Percentiles rank a stretch among this genome's conserved stretches.
Evolutionary conservation across 371 early-diverging fungal species (phyloP).

Genomic region (Mucor mucedo): DNA sequence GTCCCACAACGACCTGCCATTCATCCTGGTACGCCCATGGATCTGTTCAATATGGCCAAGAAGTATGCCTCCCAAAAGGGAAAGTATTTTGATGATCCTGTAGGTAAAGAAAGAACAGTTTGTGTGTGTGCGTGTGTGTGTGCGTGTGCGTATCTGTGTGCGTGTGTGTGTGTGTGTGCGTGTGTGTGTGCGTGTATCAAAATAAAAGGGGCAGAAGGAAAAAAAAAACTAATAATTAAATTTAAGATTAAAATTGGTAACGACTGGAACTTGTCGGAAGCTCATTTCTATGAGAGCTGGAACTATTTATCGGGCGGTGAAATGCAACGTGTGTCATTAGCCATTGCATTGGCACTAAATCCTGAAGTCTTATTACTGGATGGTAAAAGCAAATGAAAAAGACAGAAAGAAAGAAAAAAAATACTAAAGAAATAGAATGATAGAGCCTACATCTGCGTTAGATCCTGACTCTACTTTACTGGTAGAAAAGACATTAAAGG

Average conservation of each 20-base stretch:
- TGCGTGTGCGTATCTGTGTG: neutral
- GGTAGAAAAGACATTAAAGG: slow-evolving; percentile 75
- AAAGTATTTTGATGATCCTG: slow-evolving; percentile 64
- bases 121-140: neutral
- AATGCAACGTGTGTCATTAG: slow-evolving; percentile 80
- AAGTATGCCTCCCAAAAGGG: slow-evolving; percentile 48
- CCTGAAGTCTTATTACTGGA: slow-evolving; percentile 84
- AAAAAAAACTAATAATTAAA: no score
- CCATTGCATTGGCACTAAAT: slow-evolving; percentile 78
- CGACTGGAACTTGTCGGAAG: slow-evolving; percentile 71
- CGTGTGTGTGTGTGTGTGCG: no score
- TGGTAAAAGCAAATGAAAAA: slow-evolving; percentile 48
- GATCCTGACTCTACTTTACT: slow-evolving; percentile 74
- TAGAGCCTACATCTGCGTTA: slow-evolving; percentile 87
- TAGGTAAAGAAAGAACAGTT: slow-evolving; percentile 28
- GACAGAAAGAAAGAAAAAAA: neutral
- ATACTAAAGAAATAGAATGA: neutral
- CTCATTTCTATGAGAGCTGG: slow-evolving; percentile 79
- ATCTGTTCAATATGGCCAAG: slow-evolving; percentile 66
- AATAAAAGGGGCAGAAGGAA: neutral
- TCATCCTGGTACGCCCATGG: slow-evolving; percentile 75
- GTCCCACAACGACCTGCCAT: slow-evolving; percentile 86
- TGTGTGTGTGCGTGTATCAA: neutral
- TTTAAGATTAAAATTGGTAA: slow-evolving; percentile 55
- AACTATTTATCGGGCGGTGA: slow-evolving; percentile 86